Evolutionary conservation across 345 rosid species (phyloP), one percentile per base, ranked within the genome.

Genomic region (Brassica carinata): DNA sequence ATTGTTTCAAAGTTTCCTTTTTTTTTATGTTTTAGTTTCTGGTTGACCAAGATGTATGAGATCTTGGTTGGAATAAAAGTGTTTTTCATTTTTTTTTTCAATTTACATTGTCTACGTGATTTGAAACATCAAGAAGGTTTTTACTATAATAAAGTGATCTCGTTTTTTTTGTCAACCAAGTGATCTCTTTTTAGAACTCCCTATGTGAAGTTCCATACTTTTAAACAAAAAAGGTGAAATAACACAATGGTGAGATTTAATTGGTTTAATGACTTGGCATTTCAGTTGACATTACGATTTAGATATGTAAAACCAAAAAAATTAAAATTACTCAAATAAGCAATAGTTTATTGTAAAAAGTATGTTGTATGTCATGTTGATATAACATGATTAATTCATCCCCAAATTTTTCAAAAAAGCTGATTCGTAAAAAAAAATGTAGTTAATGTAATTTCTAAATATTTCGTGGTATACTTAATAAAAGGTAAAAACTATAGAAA

Each of bases 21-120:
- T 31, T n/a, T 64, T 0, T 43, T 43, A 43, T 19, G 62, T 72
- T 40, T 40, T 43, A 17, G 53, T 73, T 40, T 67, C 9, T 66
- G 61, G 40, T 38, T 66, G 36, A 29, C 51, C 63, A 79, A 72
- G 51, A 27, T 40, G 17, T 57, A 64, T n/a, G 71, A 64, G 71
- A 8, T 78, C 76, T 77, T 64, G 81, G 76, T 51, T 7, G 31
- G 7, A 78, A 71, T 78, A 78, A 71, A 51, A 18, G n/a, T 43
- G 51, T 11, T n/a, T 14, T 8, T 26, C 36, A 43, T 11, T 43
- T 43, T 10, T 43, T 0, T 71, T 19, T 58, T 9, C 29, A 4
- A 18, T 17, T 55, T 18, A 15, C 8, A 18, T 2, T 57, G 27
- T 57, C 11, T 17, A 57, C 19, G 1, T 62, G 64, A 26, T 61